Evolutionary conservation across 768 basidiomycete species (phyloP).

Genomic region (Podaxis sp.): DNA sequence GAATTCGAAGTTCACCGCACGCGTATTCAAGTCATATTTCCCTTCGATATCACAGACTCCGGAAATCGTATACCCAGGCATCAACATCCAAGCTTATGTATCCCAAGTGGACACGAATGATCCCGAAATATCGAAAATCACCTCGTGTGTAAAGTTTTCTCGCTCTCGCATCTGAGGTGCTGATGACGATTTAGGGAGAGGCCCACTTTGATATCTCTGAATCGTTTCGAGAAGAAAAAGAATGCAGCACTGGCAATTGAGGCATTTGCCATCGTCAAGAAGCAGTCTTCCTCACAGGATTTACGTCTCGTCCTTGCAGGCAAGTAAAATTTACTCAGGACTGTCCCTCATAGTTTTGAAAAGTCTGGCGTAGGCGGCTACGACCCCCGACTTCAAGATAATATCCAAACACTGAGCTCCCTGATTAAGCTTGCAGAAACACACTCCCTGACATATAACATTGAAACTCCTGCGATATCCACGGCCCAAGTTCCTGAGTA

Average conservation of each 20-base stretch:
- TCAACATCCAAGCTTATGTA: conserved; percentile 78
- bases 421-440: conserved; percentile 61
- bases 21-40: conserved; percentile 77
- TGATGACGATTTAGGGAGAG: conserved; percentile 39
- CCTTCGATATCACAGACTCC: conserved; percentile 61
- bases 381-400: conserved; percentile 85
- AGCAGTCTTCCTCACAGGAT: conserved; percentile 26
- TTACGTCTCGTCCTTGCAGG: conserved; percentile 82
- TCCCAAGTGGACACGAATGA: conserved; percentile 39
- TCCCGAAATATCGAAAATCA: conserved; percentile 52
- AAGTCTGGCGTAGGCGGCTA: conserved; percentile 66
- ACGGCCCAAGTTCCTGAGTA: conserved; percentile 21
- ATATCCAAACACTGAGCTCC: conserved; percentile 62
- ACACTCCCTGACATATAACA: conserved; percentile 55
- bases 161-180: neutral
- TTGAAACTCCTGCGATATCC: conserved; percentile 50
- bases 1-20: conserved; percentile 89
- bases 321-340: conserved; percentile 25
- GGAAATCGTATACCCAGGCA: conserved; percentile 92
- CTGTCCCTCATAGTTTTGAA: neutral
- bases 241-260: conserved; percentile 80
- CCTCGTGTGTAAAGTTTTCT: conserved; percentile 51
- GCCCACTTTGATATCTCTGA: conserved; percentile 83
- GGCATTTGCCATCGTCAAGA: conserved; percentile 63
- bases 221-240: conserved; percentile 96